phyloP scores from a whole-genome alignment of 257 asterid species.

The Solanum peruvianum region DNA sequence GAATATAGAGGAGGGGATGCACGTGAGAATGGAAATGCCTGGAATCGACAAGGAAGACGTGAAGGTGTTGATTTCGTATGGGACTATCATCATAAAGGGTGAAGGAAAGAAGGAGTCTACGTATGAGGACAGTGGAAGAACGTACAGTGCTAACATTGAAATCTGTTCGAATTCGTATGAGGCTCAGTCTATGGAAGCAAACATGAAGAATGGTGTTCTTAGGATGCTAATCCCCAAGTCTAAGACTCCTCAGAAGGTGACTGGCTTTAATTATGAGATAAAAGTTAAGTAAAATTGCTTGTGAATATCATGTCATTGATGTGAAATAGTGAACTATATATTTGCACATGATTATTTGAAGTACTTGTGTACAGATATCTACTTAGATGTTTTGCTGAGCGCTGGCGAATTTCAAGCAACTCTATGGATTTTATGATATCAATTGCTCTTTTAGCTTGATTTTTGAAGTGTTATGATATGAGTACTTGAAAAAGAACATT shows the following conservation, averaged over 20 bases:
- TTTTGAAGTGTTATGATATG: not conserved
- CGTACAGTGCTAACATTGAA: constrained; percentile 13
- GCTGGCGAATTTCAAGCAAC: not conserved
- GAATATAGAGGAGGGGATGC: not conserved
- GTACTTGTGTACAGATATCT: not conserved
- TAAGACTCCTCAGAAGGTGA: not conserved
- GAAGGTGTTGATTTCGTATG: constrained; percentile 11
- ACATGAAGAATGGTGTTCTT: constrained; percentile 28
- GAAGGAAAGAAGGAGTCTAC: constrained; percentile 13
- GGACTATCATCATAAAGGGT: constrained; percentile 9
- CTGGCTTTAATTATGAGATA: not conserved
- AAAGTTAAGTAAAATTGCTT: not conserved
- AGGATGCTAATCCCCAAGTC: constrained; percentile 20
- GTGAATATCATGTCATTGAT: not conserved
- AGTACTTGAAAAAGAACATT: not conserved
- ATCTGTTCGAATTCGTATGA: not conserved
- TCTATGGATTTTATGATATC: not conserved
- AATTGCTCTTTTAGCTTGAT: not conserved
- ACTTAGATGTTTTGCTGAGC: not conserved
- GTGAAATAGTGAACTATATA: not conserved
- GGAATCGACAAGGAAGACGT: constrained; percentile 19
- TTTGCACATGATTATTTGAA: not conserved
- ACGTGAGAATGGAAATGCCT: constrained; percentile 18
- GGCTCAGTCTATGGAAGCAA: constrained; percentile 11
- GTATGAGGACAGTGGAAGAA: constrained; percentile 5